Percentiles rank a stretch among this genome's conserved stretches.
Conservation (phyloP, 257 asterid species). For the Capsicum baccatum region DNA sequence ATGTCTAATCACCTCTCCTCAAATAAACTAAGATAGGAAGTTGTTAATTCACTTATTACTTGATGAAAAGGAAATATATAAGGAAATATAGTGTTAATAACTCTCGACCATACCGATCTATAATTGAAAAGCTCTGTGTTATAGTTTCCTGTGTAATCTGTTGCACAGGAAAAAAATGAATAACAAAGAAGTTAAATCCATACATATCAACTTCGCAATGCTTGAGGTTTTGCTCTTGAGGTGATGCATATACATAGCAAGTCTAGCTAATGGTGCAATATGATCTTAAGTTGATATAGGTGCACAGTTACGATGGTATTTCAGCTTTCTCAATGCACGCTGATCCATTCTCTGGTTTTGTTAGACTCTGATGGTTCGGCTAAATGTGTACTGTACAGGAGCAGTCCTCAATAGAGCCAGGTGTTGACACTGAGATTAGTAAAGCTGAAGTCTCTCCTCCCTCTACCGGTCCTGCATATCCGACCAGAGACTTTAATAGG, state of each 20-base stretch:
- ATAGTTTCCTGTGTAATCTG: neutral
- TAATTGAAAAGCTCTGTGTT: neutral
- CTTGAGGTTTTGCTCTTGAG: neutral
- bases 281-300: neutral
- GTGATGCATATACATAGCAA: neutral
- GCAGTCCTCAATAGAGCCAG: conserved; percentile 45
- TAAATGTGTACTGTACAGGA: conserved; percentile 48
- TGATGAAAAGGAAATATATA: neutral
- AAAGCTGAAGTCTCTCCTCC: conserved; percentile 42
- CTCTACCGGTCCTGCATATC: conserved; percentile 64
- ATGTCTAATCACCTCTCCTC: neutral
- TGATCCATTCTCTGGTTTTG: neutral
- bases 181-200: neutral
- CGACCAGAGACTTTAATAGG: conserved; percentile 66
- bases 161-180: neutral
- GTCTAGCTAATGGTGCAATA: neutral
- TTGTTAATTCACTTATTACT: conserved; percentile 5
- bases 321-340: neutral
- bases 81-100: neutral
- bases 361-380: conserved; percentile 18
- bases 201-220: neutral
- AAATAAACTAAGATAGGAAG: neutral
- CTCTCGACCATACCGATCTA: neutral
- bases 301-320: neutral
- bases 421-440: conserved; percentile 39